phyloP scores from a whole-genome alignment of 768 basidiomycete species.

The Russula virescens region DNA sequence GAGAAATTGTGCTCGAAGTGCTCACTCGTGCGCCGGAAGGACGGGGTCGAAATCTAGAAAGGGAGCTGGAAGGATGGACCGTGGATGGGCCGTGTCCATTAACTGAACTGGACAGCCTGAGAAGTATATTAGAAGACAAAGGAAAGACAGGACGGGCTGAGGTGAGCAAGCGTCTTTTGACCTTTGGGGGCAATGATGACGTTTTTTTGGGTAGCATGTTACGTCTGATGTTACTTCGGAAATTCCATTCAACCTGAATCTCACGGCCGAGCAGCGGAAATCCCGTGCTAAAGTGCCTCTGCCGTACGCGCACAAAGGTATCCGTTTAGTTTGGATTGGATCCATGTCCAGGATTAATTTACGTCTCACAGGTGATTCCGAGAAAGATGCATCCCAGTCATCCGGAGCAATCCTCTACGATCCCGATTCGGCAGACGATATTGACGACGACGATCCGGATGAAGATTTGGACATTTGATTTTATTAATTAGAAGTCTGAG shows the following conservation, averaged over 20 bases:
- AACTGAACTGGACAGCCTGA: conserved; percentile 47
- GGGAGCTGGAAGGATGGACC: conserved; percentile 61
- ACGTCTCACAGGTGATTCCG: conserved; percentile 33
- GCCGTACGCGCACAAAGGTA: conserved; percentile 87
- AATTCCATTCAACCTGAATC: conserved; percentile 79
- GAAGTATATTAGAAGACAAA: conserved; percentile 37
- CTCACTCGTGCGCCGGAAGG: conserved; percentile 43
- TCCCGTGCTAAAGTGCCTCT: conserved; percentile 78
- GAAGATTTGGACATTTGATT: conserved; percentile 81
- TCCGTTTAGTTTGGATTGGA: conserved; percentile 11
- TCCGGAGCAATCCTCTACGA: conserved; percentile 72
- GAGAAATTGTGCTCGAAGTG: conserved; percentile 59
- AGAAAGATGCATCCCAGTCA: conserved; percentile 24
- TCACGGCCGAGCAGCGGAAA: conserved; percentile 77
- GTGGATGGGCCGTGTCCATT: conserved; percentile 40
- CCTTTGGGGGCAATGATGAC: conserved; percentile 2
- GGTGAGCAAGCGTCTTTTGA: conserved; percentile 12
- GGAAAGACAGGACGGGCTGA: conserved; percentile 27
- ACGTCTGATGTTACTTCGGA: conserved; percentile 31
- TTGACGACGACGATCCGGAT: conserved; percentile 95
- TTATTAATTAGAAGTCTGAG: background rate
- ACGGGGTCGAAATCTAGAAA: conserved; percentile 51
- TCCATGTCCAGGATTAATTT: conserved; percentile 23
- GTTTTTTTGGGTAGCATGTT: background rate
- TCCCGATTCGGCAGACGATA: conserved; percentile 89